These are phyloP conservation scores for Cytospora paraplurivora DNA, from an alignment of 2,329 filamentous ascomycete genomes.

Conservation along the genomic window DNA sequence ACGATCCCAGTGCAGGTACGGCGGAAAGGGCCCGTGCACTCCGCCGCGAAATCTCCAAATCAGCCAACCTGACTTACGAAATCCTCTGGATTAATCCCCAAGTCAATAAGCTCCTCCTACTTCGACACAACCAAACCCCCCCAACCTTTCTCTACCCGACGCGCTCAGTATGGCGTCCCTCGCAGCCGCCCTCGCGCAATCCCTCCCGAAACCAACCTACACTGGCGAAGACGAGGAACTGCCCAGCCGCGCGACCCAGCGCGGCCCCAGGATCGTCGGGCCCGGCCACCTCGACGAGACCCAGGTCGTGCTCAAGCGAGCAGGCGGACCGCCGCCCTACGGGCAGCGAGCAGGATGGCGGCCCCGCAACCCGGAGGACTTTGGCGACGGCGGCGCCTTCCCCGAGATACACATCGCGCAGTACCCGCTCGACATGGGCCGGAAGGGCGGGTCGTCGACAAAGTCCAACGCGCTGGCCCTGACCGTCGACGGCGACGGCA, in stretches of 20 bases:
- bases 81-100: background rate
- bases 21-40: slow-evolving; percentile 23
- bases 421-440: slow-evolving; percentile 94
- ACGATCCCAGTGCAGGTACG: background rate
- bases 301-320: slow-evolving; percentile 80
- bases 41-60: slow-evolving; percentile 14
- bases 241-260: slow-evolving; percentile 69
- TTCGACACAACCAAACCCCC: slow-evolving; percentile 6
- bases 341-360: slow-evolving; percentile 88
- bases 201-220: slow-evolving; percentile 88
- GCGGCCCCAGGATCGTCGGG: slow-evolving; percentile 80
- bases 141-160: slow-evolving; percentile 1
- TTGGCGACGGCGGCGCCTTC: slow-evolving; percentile 93
- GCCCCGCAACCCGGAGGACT: slow-evolving; percentile 85
- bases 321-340: slow-evolving; percentile 78
- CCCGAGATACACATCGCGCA: slow-evolving; percentile 92
- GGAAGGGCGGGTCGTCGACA: slow-evolving; percentile 63
- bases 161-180: slow-evolving; percentile 62
- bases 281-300: slow-evolving; percentile 79
- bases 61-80: background rate
- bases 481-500: slow-evolving; percentile 87
- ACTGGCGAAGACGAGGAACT: slow-evolving; percentile 86
- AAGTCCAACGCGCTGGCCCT: slow-evolving; percentile 88
- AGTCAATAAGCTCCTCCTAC: background rate
- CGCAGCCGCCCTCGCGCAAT: slow-evolving; percentile 71